Percentiles rank a stretch among this genome's conserved stretches.
phyloP scores from a whole-genome alignment of 169 alveolate genomes.

The Fabrea salina region DNA sequence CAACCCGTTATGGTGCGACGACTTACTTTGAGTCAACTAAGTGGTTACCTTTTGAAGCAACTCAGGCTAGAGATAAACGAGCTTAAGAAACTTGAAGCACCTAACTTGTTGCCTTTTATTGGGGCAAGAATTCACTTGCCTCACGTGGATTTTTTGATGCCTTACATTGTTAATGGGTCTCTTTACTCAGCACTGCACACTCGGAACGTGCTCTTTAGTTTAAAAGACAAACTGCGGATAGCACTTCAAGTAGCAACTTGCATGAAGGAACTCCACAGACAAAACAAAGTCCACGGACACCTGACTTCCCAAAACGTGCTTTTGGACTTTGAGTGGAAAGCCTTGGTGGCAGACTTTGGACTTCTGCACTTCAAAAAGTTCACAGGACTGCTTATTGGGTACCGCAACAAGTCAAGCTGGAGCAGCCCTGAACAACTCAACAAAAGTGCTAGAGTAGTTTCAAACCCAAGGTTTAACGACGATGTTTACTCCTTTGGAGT shows the following conservation, averaged over 20 bases:
- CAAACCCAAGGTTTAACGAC: background rate
- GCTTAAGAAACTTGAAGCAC: background rate
- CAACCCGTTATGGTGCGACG: background rate
- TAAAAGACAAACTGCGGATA: background rate
- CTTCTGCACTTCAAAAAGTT: constrained; percentile 13
- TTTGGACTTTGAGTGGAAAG: background rate
- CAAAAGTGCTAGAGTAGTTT: background rate
- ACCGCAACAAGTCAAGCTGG: constrained; percentile 8
- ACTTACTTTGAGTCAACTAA: background rate
- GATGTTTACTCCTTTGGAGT: constrained; percentile 26
- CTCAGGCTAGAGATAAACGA: background rate
- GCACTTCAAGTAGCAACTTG: background rate
- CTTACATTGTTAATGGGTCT: constrained; percentile 14
- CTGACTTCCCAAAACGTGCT: constrained; percentile 22
- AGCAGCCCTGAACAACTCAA: constrained; percentile 17
- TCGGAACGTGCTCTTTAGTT: background rate
- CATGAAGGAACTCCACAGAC: background rate
- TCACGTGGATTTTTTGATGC: constrained; percentile 5
- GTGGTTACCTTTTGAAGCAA: constrained; percentile 18
- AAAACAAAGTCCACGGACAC: constrained; percentile 30
- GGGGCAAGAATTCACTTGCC: background rate
- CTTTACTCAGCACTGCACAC: background rate
- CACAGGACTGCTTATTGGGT: background rate
- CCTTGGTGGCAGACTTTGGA: constrained; percentile 1
- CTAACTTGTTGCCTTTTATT: constrained; percentile 9